Conservation (phyloP, 2,329 filamentous ascomycete species). For the Eurotiales sp. region DNA sequence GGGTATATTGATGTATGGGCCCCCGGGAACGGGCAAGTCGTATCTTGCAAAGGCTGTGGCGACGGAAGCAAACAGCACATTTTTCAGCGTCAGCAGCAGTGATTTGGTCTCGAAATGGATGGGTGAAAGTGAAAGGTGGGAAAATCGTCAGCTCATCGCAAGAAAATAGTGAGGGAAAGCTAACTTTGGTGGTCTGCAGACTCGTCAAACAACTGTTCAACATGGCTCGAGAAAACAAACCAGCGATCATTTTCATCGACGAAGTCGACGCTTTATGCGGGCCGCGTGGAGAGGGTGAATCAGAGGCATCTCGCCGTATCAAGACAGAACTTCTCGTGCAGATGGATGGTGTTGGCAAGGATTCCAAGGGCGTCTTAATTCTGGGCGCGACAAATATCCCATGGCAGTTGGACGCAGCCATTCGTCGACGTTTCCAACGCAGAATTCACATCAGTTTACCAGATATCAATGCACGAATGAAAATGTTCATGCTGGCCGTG, state of each 20-base stretch:
- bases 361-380: conserved; percentile 89
- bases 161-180: neutral
- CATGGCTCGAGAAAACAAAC: conserved; percentile 97
- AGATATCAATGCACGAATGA: conserved; percentile 79
- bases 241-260: conserved; percentile 97
- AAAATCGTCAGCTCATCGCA: neutral
- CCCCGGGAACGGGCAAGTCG: conserved; percentile 95
- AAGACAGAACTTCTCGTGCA: conserved; percentile 98
- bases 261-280: conserved; percentile 96
- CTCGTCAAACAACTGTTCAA: conserved; percentile 95
- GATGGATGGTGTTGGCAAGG: conserved; percentile 98
- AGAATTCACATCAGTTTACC: conserved; percentile 93
- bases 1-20: conserved; percentile 92
- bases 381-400: conserved; percentile 97
- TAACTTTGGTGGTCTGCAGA: conserved; percentile 42
- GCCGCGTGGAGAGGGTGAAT: conserved; percentile 89
- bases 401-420: conserved; percentile 96
- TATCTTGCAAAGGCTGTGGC: conserved; percentile 96
- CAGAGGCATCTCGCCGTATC: conserved; percentile 93
- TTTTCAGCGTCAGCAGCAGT: conserved; percentile 97
- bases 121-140: conserved; percentile 96
- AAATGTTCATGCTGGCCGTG: conserved; percentile 94
- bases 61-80: conserved; percentile 97
- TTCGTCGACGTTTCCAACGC: conserved; percentile 91
- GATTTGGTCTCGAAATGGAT: conserved; percentile 99